Conservation (phyloP, 2,329 filamentous ascomycete species). For the Colletotrichum lini region DNA sequence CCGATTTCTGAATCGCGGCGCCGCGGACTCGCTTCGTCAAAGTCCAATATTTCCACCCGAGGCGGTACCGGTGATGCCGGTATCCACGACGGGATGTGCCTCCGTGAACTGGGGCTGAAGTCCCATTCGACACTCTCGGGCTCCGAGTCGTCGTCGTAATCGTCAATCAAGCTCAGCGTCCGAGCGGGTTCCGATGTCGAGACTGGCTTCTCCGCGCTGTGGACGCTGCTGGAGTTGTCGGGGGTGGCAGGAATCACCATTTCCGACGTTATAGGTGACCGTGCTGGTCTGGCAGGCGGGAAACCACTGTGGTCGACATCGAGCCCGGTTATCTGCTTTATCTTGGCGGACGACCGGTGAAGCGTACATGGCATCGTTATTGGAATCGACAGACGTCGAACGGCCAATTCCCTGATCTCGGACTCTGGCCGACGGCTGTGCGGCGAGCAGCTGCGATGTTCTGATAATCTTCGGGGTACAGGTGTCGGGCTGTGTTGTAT, state of each 20-base stretch:
- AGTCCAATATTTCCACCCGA: slow-evolving; percentile 28
- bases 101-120: slow-evolving; percentile 31
- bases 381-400: slow-evolving; percentile 33
- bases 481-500: slow-evolving; percentile 32
- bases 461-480: slow-evolving; percentile 9
- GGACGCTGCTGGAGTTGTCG: slow-evolving; percentile 13
- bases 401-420: slow-evolving; percentile 22
- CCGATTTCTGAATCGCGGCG: slow-evolving; percentile 41
- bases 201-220: slow-evolving; percentile 3
- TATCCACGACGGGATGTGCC: slow-evolving; percentile 35
- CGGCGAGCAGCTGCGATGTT: slow-evolving; percentile 35
- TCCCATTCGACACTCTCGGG: slow-evolving; percentile 35
- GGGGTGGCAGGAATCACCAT: slow-evolving; percentile 13
- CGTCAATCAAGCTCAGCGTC: slow-evolving; percentile 36
- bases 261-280: background rate
- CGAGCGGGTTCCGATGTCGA: slow-evolving; percentile 36
- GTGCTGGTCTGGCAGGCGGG: slow-evolving; percentile 12
- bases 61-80: slow-evolving; percentile 40
- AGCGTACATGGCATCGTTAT: slow-evolving; percentile 42
- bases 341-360: slow-evolving; percentile 55
- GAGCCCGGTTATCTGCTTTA: slow-evolving; percentile 59
- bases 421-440: slow-evolving; percentile 11
- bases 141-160: slow-evolving; percentile 36
- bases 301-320: slow-evolving; percentile 49
- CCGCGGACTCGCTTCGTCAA: slow-evolving; percentile 34